Base-by-base conservation (phyloP, 2,329 filamentous ascomycete genomes). In the Rachicladosporium sp. region DNA sequence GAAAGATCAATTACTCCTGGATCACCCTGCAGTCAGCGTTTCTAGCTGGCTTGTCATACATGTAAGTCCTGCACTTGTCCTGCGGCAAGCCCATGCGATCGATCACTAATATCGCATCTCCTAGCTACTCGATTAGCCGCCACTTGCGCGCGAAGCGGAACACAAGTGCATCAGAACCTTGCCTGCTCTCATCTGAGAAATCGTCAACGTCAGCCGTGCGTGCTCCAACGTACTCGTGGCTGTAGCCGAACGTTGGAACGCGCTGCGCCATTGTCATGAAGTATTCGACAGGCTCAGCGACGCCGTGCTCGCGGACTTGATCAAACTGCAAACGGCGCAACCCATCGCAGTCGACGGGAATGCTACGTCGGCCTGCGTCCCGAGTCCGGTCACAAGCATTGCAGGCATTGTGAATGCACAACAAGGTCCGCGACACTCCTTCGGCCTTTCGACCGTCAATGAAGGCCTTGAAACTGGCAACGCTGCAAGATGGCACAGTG, bases 21-120 rank as follows among this genome's bases (percentile, higher is more conserved):
- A 63, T 70, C 19, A 68, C 67, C 0, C 58, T 70, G 41, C 68
- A 71, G 36, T 58, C 64, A 1, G 58, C 69, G 1, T 71, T 71
- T 46, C 61, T 69, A 41, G 66, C 66, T 0, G 67, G 67, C 0
- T 43, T 67, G 0, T 63, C 63, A 0, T 68, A 66, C 36, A 58
- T 68, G 2, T 68, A 68, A 27, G 23, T 27, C 23, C 23, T 27
- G 23, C 23, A 7, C 23, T 7, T 27, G 23, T 27, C 23, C 7
- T 6, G 7, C 23, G 7, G 7, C 8, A 27, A 6, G 23, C 8
- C 5, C 23, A 27, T 27, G 23, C 7, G 23, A 27, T 27, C 23
- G 8, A 27, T 27, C 23, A 27, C 23, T 27, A 7, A 27, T 8
- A 27, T 6, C 7, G 23, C 23, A 27, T 27, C 23, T 27, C 23